Base-by-base conservation (phyloP, 139 green algal genomes). In the Spirogloea muscicola region DNA sequence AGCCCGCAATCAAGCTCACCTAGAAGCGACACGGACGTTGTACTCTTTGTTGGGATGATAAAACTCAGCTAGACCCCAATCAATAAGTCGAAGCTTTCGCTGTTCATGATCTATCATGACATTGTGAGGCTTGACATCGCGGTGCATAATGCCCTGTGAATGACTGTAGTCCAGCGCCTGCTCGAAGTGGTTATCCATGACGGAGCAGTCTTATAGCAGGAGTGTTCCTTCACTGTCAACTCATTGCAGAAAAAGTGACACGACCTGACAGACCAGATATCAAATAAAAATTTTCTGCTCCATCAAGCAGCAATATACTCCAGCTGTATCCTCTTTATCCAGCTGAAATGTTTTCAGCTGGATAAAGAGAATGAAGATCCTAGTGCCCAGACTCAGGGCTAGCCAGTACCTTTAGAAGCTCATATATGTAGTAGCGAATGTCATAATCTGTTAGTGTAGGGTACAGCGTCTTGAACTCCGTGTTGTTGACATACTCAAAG, bases 61-160 rank as follows among this genome's bases (percentile, higher is more conserved):
- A 73, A 98, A 97, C 87, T 98, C 94, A 9, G 94, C 94, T 31
- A 98, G 83, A 18, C 94, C 94, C 93, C 94, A 98, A 85, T 98
- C 94, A 61, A 98, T 98, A 42, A 98, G 85, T 27, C 94, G 84
- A 72, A 98, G 86, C 82, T 95, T 68, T 21, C 88, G 84, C 80
- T 89, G 81, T 46, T 88, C 77, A 77, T 97, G 94, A 80, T 98
- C 94, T 57, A 98, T 98, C 94, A 98, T 97, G 21, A 97, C 84
- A 63, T 93, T 95, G 86, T 93, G 90, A 2, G 88, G 90, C 84
- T 92, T 92, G 33, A 95, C 84, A 71, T 94, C 89, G 0, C 89
- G 82, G 64, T 87, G 81, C 75, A 84, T 85, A 72, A 85, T 87
- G 29, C 83, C 83, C 76, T 83, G 76, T 31, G 89, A 95, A 82